These are phyloP conservation scores for Astragalus membranaceus DNA, from an alignment of 306 rosid genomes.

Conservation along the genomic window DNA sequence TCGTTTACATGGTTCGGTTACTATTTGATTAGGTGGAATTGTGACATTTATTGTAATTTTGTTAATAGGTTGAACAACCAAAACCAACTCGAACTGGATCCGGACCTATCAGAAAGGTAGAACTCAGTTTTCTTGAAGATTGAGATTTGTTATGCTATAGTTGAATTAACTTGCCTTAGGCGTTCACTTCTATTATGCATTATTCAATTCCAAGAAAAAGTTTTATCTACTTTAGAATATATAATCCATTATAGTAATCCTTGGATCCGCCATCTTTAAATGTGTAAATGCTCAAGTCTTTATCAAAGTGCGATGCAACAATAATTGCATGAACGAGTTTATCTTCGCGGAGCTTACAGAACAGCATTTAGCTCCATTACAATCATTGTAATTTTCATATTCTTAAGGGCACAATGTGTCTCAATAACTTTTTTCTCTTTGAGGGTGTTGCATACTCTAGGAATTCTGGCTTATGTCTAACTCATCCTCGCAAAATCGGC, in stretches of 20 bases:
- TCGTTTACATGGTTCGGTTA: not conserved
- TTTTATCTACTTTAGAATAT: not conserved
- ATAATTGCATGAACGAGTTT: not conserved
- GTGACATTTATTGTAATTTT: slow-evolving; percentile 20
- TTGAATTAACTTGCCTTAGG: not conserved
- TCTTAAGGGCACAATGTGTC: not conserved
- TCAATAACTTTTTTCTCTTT: not conserved
- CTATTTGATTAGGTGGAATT: not conserved
- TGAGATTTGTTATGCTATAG: not conserved
- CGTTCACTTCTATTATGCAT: slow-evolving; percentile 8
- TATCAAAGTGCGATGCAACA: not conserved
- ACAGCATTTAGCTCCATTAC: not conserved
- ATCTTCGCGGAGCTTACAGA: not conserved
- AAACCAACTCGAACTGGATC: slow-evolving; percentile 59
- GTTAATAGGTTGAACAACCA: slow-evolving; percentile 61
- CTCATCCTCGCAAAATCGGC: too few species aligned
- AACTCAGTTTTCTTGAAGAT: not conserved
- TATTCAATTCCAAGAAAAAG: not conserved
- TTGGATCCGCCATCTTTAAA: not conserved
- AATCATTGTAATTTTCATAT: not conserved
- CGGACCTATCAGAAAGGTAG: slow-evolving; percentile 76
- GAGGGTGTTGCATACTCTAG: not conserved
- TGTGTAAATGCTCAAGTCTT: not conserved
- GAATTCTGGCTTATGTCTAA: too few species aligned
- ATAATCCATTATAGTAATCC: not conserved